A percentile compares a stretch with the other conserved stretches of the same genome.
These are phyloP conservation scores for Chimonanthus praecox DNA, from an alignment of 164 flowering plant genomes.

Conservation along the genomic window DNA sequence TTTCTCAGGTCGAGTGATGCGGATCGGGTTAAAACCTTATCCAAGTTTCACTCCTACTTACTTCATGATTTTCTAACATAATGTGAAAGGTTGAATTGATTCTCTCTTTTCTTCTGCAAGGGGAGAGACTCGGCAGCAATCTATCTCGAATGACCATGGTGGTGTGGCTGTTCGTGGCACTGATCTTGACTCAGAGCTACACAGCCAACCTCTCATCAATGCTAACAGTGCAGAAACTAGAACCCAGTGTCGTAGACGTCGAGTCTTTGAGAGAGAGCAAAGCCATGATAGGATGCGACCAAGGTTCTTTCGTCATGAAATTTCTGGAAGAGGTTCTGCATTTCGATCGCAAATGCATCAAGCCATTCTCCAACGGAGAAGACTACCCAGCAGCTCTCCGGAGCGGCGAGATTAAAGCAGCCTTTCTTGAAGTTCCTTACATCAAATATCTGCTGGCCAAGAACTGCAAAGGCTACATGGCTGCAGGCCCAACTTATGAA, in stretches of 20 bases:
- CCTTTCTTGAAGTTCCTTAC: constrained; percentile 38
- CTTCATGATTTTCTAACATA: not conserved
- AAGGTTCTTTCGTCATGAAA: constrained; percentile 23
- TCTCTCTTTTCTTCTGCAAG: constrained; percentile 15
- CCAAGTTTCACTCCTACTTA: no score
- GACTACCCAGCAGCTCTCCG: constrained; percentile 17
- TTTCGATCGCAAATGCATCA: constrained; percentile 14
- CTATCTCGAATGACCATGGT: constrained; percentile 34
- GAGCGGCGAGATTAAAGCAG: constrained; percentile 31
- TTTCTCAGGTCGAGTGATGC: no score
- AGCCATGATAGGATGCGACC: constrained; percentile 29
- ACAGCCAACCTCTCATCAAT: constrained; percentile 39
- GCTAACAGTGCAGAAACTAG: constrained; percentile 36
- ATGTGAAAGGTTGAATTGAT: not conserved
- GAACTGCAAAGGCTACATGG: constrained; percentile 19
- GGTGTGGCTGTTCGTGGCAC: constrained; percentile 40
- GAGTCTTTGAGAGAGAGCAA: constrained; percentile 18
- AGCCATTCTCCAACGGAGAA: constrained; percentile 11
- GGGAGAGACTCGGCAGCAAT: constrained; percentile 34
- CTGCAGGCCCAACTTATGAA: constrained; percentile 17
- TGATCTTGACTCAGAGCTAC: constrained; percentile 37
- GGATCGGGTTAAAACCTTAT: no score
- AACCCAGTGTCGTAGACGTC: constrained; percentile 32
- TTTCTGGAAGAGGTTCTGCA: constrained; percentile 17
- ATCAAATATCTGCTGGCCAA: constrained; percentile 26